Conservation (phyloP, 768 basidiomycete genomes). For the Amyloporia xantha region DNA sequence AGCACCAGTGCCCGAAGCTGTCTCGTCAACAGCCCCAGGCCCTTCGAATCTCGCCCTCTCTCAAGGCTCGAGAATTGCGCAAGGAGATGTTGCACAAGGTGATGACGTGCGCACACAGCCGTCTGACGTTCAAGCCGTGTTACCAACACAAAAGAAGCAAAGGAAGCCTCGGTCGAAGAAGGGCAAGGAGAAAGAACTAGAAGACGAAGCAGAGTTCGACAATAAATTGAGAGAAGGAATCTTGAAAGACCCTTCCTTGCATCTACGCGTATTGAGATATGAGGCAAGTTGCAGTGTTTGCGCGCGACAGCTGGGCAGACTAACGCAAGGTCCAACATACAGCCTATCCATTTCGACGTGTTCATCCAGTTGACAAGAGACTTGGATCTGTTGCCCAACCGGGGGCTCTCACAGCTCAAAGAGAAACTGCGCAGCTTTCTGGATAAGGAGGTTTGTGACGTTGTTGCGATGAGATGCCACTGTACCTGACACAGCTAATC, state of each 20-base stretch:
- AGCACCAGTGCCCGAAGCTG: background rate
- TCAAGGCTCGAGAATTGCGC: too few relatives aligned
- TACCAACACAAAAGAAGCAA: background rate
- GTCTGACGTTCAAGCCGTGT: background rate
- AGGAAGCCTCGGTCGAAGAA: constrained; percentile 12
- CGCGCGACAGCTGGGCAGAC: too few relatives aligned
- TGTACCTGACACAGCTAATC: background rate
- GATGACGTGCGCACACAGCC: too few relatives aligned
- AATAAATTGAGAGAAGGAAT: constrained; percentile 36
- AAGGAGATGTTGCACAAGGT: too few relatives aligned
- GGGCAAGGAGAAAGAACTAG: background rate
- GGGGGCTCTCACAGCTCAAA: constrained; percentile 24
- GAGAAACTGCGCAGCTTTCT: constrained; percentile 42
- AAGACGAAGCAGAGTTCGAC: constrained; percentile 29
- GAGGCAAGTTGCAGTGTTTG: constrained; percentile 47
- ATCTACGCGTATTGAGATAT: constrained; percentile 56
- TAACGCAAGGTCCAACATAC: background rate
- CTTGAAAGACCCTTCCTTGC: constrained; percentile 37
- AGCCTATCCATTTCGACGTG: constrained; percentile 56
- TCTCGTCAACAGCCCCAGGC: background rate
- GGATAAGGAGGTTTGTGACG: constrained; percentile 42
- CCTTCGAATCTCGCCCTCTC: background rate
- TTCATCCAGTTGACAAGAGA: constrained; percentile 40
- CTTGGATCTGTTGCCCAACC: constrained; percentile 19
- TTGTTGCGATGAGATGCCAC: constrained; percentile 7